Evolutionary conservation across 495 filamentous ascomycete species (phyloP).

Genomic region (Entonaema liquescens): DNA sequence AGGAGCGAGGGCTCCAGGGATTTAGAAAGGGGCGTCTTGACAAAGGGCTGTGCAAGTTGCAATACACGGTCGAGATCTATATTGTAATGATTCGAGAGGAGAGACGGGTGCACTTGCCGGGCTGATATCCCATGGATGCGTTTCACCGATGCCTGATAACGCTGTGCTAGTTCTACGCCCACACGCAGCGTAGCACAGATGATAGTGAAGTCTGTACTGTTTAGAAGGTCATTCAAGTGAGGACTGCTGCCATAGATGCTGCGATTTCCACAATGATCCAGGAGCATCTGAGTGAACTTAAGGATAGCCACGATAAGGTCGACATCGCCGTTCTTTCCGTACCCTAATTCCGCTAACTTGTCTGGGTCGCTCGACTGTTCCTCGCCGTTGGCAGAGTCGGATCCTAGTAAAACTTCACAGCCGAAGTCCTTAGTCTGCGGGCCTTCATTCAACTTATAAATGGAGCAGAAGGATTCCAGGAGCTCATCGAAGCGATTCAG

Average conservation of each 20-base stretch:
- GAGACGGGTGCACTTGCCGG: slow-evolving; percentile 70
- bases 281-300: slow-evolving; percentile 81
- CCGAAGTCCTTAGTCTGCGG: slow-evolving; percentile 81
- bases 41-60: slow-evolving; percentile 82
- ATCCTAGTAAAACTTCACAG: slow-evolving; percentile 66
- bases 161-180: slow-evolving; percentile 82
- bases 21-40: slow-evolving; percentile 65
- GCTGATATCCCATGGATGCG: slow-evolving; percentile 64
- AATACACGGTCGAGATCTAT: slow-evolving; percentile 90
- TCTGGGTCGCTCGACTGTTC: slow-evolving; percentile 53
- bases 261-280: slow-evolving; percentile 96
- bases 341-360: slow-evolving; percentile 66
- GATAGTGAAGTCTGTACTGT: slow-evolving; percentile 82
- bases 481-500: slow-evolving; percentile 94
- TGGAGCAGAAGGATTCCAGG: slow-evolving; percentile 79
- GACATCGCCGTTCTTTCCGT: slow-evolving; percentile 76
- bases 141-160: slow-evolving; percentile 88
- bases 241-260: slow-evolving; percentile 93
- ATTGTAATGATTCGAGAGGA: slow-evolving; percentile 89
- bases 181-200: slow-evolving; percentile 78
- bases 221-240: slow-evolving; percentile 85
- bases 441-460: slow-evolving; percentile 81
- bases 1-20: slow-evolving; percentile 51
- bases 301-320: slow-evolving; percentile 81
- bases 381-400: slow-evolving; percentile 49